Evolutionary conservation across 768 basidiomycete genomes (phyloP), one percentile per base, ranked within the genome.

Genomic region (Lepiota brunneoincarnata): DNA sequence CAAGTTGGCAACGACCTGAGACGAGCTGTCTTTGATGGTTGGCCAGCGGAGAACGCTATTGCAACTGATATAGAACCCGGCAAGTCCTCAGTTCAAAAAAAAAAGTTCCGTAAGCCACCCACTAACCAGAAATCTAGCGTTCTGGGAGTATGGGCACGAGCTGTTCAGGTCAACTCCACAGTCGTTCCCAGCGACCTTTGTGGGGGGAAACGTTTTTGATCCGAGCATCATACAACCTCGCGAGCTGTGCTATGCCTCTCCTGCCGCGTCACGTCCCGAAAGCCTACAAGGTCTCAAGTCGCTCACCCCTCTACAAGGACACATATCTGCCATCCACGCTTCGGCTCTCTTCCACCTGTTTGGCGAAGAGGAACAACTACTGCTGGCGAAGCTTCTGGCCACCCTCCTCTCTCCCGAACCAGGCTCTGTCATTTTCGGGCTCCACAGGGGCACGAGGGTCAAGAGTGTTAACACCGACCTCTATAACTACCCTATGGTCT

Each of bases 111-210:
- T 2, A 11, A n/a, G 20, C 51, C 9, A 15, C 12, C 35, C 36
- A 10, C 35, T 17, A 39, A 23, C 3, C 35, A 10, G 17, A 40
- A 38, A 39, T 26, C 15, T 3, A 86, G 84, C 69, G 9, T 81
- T 82, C 57, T 87, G 84, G 84, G 72, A 80, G 4, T 70, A 78
- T 3, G 86, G 86, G 1, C 84, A 87, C 57, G 70, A 78, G 39
- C 70, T 88, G 14, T 89, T 86, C 68, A 74, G 64, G 46, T 74
- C 78, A 3, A 80, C 72, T 0, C 75, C 77, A 0, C 67, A 75
- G 36, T 72, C 75, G 0, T 86, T 82, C 64, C 79, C 82, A 1
- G 80, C 73, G 0, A 64, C 69, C 0, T 87, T 88, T 61, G 49
- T 87, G 14, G 65, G 72, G 11, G 86, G 85, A 0, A 76, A 88